Evolutionary conservation across 495 filamentous ascomycete species (phyloP).

Genomic region (Hapsidospora chrysogenum): DNA sequence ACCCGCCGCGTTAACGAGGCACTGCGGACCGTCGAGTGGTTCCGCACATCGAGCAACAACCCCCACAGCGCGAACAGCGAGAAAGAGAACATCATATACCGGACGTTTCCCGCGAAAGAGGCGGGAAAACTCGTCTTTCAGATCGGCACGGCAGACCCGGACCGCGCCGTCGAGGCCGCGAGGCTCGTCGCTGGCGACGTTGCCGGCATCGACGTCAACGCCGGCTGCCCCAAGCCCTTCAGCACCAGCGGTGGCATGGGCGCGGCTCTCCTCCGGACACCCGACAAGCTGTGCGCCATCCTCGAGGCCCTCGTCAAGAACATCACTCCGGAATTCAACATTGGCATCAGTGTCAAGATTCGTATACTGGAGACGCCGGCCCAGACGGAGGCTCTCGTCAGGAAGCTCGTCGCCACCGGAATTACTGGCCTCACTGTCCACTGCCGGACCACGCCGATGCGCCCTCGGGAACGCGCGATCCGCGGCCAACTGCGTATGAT

Average conservation of each 20-base stretch:
- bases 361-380: slow-evolving; percentile 63
- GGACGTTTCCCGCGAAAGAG: slow-evolving; percentile 63
- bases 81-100: slow-evolving; percentile 59
- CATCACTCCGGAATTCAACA: slow-evolving; percentile 55
- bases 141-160: slow-evolving; percentile 69
- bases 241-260: slow-evolving; percentile 87
- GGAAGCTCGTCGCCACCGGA: slow-evolving; percentile 59
- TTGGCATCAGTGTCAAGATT: slow-evolving; percentile 93
- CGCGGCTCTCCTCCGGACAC: slow-evolving; percentile 67
- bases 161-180: slow-evolving; percentile 67
- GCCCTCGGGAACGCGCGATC: slow-evolving; percentile 73
- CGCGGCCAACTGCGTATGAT: slow-evolving; percentile 75
- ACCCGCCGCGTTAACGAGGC: slow-evolving; percentile 54
- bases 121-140: slow-evolving; percentile 66
- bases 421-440: slow-evolving; percentile 88
- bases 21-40: slow-evolving; percentile 69
- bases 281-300: slow-evolving; percentile 68
- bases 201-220: slow-evolving; percentile 89
- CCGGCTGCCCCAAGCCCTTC: slow-evolving; percentile 94
- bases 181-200: slow-evolving; percentile 72
- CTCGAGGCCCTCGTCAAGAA: slow-evolving; percentile 64
- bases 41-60: slow-evolving; percentile 53
- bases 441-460: slow-evolving; percentile 92
- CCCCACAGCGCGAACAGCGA: slow-evolving; percentile 17
- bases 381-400: slow-evolving; percentile 57